These are phyloP conservation scores for Pseudocercospora macadamiae DNA, from an alignment of 2,329 filamentous ascomycete genomes.

Conservation along the genomic window DNA sequence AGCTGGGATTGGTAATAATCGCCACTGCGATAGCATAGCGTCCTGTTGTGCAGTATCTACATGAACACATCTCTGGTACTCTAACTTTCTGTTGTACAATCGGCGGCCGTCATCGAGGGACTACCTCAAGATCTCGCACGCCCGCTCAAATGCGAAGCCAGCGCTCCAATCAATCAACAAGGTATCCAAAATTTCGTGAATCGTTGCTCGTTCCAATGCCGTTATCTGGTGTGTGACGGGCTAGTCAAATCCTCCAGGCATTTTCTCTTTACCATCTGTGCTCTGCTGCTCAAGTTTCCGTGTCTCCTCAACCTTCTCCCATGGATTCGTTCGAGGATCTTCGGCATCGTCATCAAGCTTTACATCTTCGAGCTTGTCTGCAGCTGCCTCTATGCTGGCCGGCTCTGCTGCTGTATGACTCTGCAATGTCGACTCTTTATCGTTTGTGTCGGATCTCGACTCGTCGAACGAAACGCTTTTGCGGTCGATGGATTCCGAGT, in stretches of 20 bases:
- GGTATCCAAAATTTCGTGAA: conserved; percentile 1
- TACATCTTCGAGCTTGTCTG: conserved; percentile 20
- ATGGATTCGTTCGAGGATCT: conserved; percentile 23
- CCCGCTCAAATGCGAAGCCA: not conserved
- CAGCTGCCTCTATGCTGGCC: not conserved
- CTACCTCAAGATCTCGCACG: not conserved
- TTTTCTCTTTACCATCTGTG: conserved; percentile 25
- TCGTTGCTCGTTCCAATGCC: conserved; percentile 2
- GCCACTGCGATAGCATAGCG: not conserved
- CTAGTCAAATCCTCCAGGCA: conserved; percentile 40
- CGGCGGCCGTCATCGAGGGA: not conserved
- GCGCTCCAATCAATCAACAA: conserved; percentile 2
- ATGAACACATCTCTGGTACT: not conserved
- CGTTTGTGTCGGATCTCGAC: not conserved
- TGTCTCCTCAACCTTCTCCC: conserved; percentile 29
- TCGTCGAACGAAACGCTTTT: not conserved
- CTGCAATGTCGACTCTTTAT: not conserved
- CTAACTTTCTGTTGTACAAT: conserved; percentile 1
- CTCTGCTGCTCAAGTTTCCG: conserved; percentile 22
- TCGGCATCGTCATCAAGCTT: conserved; percentile 19
- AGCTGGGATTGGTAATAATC: not conserved
- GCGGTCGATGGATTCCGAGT: not conserved
- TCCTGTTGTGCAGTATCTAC: conserved; percentile 4
- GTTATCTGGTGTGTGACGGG: conserved; percentile 1
- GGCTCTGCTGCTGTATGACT: not conserved